A percentile compares a stretch with the other conserved stretches of the same genome.
Evolutionary conservation across 441 rosid species (phyloP).

Genomic region (Pelargonium myrrhifolium): DNA sequence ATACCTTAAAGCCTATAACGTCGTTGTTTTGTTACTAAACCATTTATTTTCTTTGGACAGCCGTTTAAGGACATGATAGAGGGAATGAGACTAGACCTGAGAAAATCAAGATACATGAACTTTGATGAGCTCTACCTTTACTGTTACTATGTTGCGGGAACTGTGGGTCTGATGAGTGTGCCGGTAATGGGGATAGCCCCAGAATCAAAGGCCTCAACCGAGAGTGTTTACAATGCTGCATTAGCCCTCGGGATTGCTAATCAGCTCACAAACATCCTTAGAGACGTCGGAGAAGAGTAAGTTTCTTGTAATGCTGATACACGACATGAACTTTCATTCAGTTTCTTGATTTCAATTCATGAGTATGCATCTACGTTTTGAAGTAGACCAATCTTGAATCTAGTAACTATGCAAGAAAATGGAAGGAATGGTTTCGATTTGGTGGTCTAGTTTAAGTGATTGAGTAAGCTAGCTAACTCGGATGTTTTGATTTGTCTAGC

Average conservation of each 20-base stretch:
- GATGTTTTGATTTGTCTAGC: conserved; percentile 12
- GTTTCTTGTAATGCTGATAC: conserved; percentile 10
- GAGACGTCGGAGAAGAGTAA: conserved; percentile 57
- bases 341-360: no score
- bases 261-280: conserved; percentile 50
- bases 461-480: neutral
- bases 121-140: conserved; percentile 53
- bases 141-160: conserved; percentile 51
- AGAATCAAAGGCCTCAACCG: conserved; percentile 37
- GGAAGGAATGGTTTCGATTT: no score
- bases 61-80: conserved; percentile 50
- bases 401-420: no score
- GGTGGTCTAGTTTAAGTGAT: no score
- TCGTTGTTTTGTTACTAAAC: neutral
- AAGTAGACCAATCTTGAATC: no score
- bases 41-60: conserved; percentile 15
- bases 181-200: conserved; percentile 49
- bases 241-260: conserved; percentile 47
- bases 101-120: conserved; percentile 34
- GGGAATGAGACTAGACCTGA: conserved; percentile 45
- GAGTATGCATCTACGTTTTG: no score
- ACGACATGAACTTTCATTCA: neutral
- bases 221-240: conserved; percentile 42
- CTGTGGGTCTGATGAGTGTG: conserved; percentile 48
- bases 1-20: neutral